Conservation (phyloP, 2,329 filamentous ascomycete species). For the Ophiostoma triangulosporum region DNA sequence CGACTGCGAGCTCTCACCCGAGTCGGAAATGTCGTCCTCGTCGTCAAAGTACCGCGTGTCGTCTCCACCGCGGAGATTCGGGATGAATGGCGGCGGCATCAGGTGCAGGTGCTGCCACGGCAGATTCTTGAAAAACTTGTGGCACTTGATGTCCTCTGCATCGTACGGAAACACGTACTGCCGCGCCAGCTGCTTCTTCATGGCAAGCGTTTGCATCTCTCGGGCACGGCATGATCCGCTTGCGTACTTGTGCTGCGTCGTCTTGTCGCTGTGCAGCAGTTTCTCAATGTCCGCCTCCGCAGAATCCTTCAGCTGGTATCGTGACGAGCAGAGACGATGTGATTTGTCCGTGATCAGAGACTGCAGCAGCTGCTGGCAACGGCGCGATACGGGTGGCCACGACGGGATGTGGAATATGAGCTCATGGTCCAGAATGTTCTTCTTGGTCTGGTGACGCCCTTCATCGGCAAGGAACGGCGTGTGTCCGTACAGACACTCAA, state of each 20-base stretch:
- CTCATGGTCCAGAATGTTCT: slow-evolving; percentile 66
- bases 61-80: slow-evolving; percentile 51
- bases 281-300: slow-evolving; percentile 10
- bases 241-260: slow-evolving; percentile 6
- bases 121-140: slow-evolving; percentile 72
- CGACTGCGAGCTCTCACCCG: slow-evolving; percentile 10
- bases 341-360: slow-evolving; percentile 62
- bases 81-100: slow-evolving; percentile 64
- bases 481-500: slow-evolving; percentile 84
- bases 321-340: slow-evolving; percentile 58
- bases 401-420: slow-evolving; percentile 57
- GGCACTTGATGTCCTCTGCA: slow-evolving; percentile 76
- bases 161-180: slow-evolving; percentile 71
- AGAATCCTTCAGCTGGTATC: slow-evolving; percentile 56
- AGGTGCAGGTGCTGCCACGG: slow-evolving; percentile 65
- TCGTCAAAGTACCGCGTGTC: slow-evolving; percentile 88
- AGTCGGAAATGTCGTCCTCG: slow-evolving; percentile 54
- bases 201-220: neutral
- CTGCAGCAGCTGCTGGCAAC: slow-evolving; percentile 66
- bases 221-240: slow-evolving; percentile 16
- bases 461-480: slow-evolving; percentile 81
- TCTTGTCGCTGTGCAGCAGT: neutral
- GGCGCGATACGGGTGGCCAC: slow-evolving; percentile 49
- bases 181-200: slow-evolving; percentile 15
- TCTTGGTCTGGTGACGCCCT: slow-evolving; percentile 66